These are phyloP conservation scores for Claviceps quebecensis DNA, from an alignment of 2,329 filamentous ascomycete genomes.

Conservation along the genomic window DNA sequence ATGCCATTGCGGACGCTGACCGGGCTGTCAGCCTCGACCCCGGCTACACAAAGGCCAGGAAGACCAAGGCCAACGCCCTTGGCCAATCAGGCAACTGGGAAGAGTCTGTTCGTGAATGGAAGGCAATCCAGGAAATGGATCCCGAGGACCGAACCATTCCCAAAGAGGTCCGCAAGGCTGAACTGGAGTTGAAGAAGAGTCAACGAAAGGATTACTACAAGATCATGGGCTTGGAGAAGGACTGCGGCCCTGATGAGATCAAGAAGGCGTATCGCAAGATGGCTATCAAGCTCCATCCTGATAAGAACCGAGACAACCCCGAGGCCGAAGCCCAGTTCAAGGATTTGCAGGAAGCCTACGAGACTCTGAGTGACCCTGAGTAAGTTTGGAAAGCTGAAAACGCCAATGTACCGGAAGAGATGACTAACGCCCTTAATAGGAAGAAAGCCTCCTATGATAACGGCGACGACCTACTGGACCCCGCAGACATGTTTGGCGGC, in stretches of 20 bases:
- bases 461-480: constrained; percentile 81
- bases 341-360: constrained; percentile 94
- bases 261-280: constrained; percentile 96
- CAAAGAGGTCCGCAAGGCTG: constrained; percentile 78
- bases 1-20: constrained; percentile 76
- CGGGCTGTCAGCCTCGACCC: constrained; percentile 72
- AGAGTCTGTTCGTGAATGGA: constrained; percentile 77
- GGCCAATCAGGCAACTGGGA: constrained; percentile 85
- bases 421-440: constrained; percentile 26
- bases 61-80: constrained; percentile 83
- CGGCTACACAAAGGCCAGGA: constrained; percentile 76
- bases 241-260: constrained; percentile 70
- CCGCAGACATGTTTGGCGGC: constrained; percentile 69
- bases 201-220: constrained; percentile 98
- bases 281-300: constrained; percentile 86
- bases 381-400: constrained; percentile 33
- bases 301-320: constrained; percentile 87
- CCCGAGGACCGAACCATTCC: constrained; percentile 67
- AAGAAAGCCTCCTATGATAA: constrained; percentile 86
- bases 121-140: constrained; percentile 69
- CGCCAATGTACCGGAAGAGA: background rate
- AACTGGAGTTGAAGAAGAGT: constrained; percentile 94
- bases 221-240: constrained; percentile 79
- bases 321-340: constrained; percentile 87
- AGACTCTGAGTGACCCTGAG: constrained; percentile 87